Percentiles rank a stretch among this genome's conserved stretches.
These are phyloP conservation scores for Oidiodendron maius DNA, from an alignment of 495 filamentous ascomycete species.

Conservation along the genomic window DNA sequence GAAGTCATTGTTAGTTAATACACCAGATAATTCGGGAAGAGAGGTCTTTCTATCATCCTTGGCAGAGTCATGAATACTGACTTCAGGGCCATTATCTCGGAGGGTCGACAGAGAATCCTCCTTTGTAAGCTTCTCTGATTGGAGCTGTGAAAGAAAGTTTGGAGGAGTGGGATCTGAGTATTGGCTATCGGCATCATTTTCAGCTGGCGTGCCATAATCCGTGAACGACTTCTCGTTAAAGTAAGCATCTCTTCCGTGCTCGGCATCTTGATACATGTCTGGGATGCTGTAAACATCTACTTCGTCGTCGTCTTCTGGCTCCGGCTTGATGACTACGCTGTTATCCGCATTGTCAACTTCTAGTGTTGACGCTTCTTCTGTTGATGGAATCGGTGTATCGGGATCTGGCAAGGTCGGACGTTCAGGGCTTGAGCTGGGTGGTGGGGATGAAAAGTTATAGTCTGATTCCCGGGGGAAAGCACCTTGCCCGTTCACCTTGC, in stretches of 20 bases:
- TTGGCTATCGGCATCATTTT: conserved; percentile 35
- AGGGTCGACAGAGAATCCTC: conserved; percentile 35
- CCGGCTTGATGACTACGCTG: conserved; percentile 63
- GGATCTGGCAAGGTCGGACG: conserved; percentile 58
- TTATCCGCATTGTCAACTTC: conserved; percentile 42
- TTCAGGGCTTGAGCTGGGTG: conserved; percentile 46
- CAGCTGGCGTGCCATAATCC: conserved; percentile 35
- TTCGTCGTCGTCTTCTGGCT: conserved; percentile 47
- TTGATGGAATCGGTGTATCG: conserved; percentile 78
- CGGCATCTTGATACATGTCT: conserved; percentile 43
- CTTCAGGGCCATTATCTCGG: conserved; percentile 19
- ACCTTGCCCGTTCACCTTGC: conserved; percentile 74
- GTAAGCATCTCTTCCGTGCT: conserved; percentile 26
- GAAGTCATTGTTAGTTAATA: conserved; percentile 43
- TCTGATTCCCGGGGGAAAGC: conserved; percentile 51
- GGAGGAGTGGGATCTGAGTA: conserved; percentile 35
- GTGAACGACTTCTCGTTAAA: conserved; percentile 36
- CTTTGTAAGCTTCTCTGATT: conserved; percentile 19
- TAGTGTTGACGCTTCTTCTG: conserved; percentile 44
- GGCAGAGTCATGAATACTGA: conserved; percentile 20
- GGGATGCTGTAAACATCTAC: conserved; percentile 67
- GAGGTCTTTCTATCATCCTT: conserved; percentile 25
- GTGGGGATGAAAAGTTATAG: conserved; percentile 53
- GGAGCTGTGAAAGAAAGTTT: conserved; percentile 14
- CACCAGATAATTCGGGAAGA: conserved; percentile 39